These are phyloP conservation scores for Borovskyia barvae DNA, from an alignment of 208 protist genomes.

Conservation along the genomic window DNA sequence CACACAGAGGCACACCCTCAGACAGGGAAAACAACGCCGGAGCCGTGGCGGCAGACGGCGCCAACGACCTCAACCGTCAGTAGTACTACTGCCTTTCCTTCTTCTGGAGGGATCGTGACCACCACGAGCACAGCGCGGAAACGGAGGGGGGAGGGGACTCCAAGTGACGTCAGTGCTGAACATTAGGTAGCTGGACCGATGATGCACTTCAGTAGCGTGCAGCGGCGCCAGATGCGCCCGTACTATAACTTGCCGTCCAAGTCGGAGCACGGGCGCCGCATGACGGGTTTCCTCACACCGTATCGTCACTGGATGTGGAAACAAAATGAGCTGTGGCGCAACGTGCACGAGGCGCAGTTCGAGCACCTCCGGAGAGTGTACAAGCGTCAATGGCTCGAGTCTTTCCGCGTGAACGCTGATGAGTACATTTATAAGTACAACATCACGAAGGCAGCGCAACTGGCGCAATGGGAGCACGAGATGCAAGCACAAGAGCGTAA, in stretches of 20 bases:
- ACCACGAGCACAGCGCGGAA: too few relatives aligned
- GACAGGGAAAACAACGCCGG: too few relatives aligned
- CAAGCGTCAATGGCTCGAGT: slow-evolving; percentile 91
- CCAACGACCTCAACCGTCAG: too few relatives aligned
- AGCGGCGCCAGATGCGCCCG: slow-evolving; percentile 59
- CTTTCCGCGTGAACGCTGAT: slow-evolving; percentile 90
- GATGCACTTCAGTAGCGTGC: slow-evolving; percentile 37
- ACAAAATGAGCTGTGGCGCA: slow-evolving; percentile 91
- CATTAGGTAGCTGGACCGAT: too few relatives aligned
- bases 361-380: slow-evolving; percentile 91
- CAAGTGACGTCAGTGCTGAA: too few relatives aligned
- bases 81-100: too few relatives aligned
- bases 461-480: slow-evolving; percentile 89
- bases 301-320: slow-evolving; percentile 94
- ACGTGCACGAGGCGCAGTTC: slow-evolving; percentile 91
- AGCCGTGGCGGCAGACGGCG: too few relatives aligned
- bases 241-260: slow-evolving; percentile 91
- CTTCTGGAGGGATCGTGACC: too few relatives aligned
- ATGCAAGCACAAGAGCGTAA: slow-evolving; percentile 89
- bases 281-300: slow-evolving; percentile 88
- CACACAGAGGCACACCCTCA: too few relatives aligned
- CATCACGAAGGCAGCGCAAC: slow-evolving; percentile 88
- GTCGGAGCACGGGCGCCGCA: slow-evolving; percentile 77
- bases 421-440: slow-evolving; percentile 94
- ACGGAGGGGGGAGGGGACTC: too few relatives aligned